These are phyloP conservation scores for Tricholoma saponaceum DNA, from an alignment of 768 basidiomycete species.

Conservation along the genomic window DNA sequence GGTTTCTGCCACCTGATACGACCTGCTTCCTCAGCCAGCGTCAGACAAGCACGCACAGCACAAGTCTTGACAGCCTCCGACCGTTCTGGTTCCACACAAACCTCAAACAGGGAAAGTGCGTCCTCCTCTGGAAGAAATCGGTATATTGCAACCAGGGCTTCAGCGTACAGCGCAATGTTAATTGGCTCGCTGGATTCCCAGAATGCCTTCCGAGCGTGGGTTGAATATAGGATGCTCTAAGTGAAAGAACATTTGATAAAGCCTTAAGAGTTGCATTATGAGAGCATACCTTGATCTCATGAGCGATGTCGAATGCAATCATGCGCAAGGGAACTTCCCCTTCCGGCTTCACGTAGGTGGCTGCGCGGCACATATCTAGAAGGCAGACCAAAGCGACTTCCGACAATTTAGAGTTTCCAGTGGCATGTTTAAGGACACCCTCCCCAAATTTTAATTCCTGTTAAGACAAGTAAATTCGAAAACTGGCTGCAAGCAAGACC, in stretches of 20 bases:
- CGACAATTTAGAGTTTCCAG: conserved; percentile 49
- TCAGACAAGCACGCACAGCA: conserved; percentile 70
- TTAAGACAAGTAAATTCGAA: not conserved
- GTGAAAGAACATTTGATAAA: not conserved
- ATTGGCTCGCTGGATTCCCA: conserved; percentile 69
- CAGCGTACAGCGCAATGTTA: conserved; percentile 73
- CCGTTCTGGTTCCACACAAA: conserved; percentile 70
- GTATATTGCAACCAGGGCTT: conserved; percentile 69
- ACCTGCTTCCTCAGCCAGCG: conserved; percentile 56
- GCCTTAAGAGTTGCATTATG: not conserved
- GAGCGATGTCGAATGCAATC: conserved; percentile 68
- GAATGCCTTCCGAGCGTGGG: conserved; percentile 52
- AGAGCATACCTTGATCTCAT: conserved; percentile 71
- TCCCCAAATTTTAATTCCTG: conserved; percentile 61
- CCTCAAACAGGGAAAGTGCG: conserved; percentile 52
- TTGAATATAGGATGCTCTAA: conserved; percentile 29
- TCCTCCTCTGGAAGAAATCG: conserved; percentile 67
- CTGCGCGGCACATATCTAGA: conserved; percentile 75
- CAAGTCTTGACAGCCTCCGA: conserved; percentile 79
- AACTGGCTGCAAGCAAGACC: conserved; percentile 1
- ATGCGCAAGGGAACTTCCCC: conserved; percentile 61
- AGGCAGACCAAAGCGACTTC: conserved; percentile 71
- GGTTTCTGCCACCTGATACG: conserved; percentile 55
- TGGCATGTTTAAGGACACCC: conserved; percentile 55
- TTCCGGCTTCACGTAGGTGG: conserved; percentile 44